Evolutionary conservation across 164 flowering plant genomes (phyloP).

Genomic region (Tetracentron sinense): DNA sequence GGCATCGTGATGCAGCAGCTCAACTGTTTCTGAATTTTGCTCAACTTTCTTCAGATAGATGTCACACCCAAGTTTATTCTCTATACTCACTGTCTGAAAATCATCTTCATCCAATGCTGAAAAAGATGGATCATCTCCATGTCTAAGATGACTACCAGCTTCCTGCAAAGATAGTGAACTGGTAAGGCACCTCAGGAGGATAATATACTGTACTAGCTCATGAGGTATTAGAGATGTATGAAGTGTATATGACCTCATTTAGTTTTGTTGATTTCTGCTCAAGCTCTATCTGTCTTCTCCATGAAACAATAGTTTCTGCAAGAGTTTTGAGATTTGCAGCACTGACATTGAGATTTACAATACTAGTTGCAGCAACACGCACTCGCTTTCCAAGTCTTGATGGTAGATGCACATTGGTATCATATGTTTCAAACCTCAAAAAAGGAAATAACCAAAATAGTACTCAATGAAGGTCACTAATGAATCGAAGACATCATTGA

Average conservation of each 20-base stretch:
- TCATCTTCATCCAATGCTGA: constrained; percentile 94
- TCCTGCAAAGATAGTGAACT: constrained; percentile 41
- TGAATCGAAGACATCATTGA: neutral
- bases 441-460: constrained; percentile 9
- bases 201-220: too few relatives aligned
- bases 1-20: constrained; percentile 49
- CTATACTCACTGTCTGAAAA: constrained; percentile 69
- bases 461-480: neutral
- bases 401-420: constrained; percentile 34
- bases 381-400: constrained; percentile 62
- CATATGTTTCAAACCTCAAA: constrained; percentile 85
- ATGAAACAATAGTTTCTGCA: constrained; percentile 60
- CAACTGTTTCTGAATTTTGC: constrained; percentile 48
- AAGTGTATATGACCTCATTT: constrained; percentile 43
- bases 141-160: constrained; percentile 25
- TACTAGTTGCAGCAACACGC: constrained; percentile 82
- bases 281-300: constrained; percentile 79
- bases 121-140: constrained; percentile 39
- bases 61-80: constrained; percentile 94
- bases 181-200: neutral
- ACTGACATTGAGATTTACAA: constrained; percentile 73
- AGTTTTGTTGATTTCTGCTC: constrained; percentile 59
- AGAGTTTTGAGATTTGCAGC: constrained; percentile 83
- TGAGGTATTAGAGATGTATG: neutral
- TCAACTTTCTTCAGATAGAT: constrained; percentile 65